Evolutionary conservation across 2,329 filamentous ascomycete species (phyloP).

Genomic region (Exophiala xenobiotica): DNA sequence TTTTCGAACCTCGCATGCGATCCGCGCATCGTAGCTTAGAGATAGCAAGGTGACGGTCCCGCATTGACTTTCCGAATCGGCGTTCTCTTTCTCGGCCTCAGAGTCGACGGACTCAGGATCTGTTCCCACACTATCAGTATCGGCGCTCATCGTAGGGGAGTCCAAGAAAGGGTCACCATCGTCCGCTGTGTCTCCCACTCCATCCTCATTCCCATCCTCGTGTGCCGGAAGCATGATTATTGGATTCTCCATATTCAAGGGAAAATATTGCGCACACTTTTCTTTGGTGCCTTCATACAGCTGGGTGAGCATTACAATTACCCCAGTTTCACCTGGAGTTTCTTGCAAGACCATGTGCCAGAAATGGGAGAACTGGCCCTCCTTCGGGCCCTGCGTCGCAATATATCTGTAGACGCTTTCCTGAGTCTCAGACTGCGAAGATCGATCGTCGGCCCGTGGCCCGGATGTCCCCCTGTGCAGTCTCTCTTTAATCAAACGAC

Average conservation of each 20-base stretch:
- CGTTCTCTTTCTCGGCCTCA: slow-evolving; percentile 3
- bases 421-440: not conserved
- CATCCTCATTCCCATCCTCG: slow-evolving; percentile 54
- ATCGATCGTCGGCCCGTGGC: slow-evolving; percentile 1
- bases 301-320: slow-evolving; percentile 93
- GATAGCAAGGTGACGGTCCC: slow-evolving; percentile 61
- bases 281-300: slow-evolving; percentile 74
- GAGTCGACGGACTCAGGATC: slow-evolving; percentile 11
- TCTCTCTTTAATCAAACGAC: slow-evolving; percentile 42
- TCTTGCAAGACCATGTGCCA: slow-evolving; percentile 96
- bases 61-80: slow-evolving; percentile 4
- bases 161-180: slow-evolving; percentile 32
- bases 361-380: slow-evolving; percentile 72
- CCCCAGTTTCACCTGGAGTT: slow-evolving; percentile 63
- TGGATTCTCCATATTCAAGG: slow-evolving; percentile 54
- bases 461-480: slow-evolving; percentile 42
- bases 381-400: slow-evolving; percentile 80
- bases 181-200: slow-evolving; percentile 64
- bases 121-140: slow-evolving; percentile 28
- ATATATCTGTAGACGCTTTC: slow-evolving; percentile 65
- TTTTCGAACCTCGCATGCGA: slow-evolving; percentile 69
- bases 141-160: slow-evolving; percentile 23
- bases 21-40: slow-evolving; percentile 55
- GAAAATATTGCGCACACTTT: slow-evolving; percentile 91
- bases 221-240: slow-evolving; percentile 42